phyloP scores from a whole-genome alignment of 305 asterid genomes.

The Withania somnifera region DNA sequence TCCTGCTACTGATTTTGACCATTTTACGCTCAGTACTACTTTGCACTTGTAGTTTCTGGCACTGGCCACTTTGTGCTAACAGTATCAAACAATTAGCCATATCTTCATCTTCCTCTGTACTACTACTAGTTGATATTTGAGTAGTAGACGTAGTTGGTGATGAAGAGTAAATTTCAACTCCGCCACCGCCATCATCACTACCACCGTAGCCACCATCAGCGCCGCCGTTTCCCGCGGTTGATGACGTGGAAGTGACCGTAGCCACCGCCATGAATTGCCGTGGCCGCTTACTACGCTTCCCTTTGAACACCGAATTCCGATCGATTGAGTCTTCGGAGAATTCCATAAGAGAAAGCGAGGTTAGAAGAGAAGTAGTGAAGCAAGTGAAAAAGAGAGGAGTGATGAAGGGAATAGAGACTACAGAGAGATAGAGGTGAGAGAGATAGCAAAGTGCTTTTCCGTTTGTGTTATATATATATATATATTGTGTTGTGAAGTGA shows the following conservation, averaged over 20 bases:
- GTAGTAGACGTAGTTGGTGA: constrained; percentile 25
- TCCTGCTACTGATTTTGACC: constrained; percentile 26
- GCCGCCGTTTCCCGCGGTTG: constrained; percentile 23
- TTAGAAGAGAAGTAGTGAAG: not conserved
- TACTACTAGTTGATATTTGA: constrained; percentile 27
- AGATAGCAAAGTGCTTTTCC: constrained; percentile 20
- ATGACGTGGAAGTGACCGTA: constrained; percentile 25
- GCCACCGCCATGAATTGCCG: constrained; percentile 19
- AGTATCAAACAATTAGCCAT: constrained; percentile 81
- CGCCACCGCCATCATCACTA: too few relatives aligned
- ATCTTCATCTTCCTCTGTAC: constrained; percentile 59
- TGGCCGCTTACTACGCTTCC: constrained; percentile 56
- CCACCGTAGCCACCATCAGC: not conserved
- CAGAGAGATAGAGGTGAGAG: too few relatives aligned
- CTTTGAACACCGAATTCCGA: constrained; percentile 31
- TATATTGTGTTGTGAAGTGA: constrained; percentile 6
- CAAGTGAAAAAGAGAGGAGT: constrained; percentile 16
- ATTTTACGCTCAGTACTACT: not conserved
- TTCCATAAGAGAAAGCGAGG: constrained; percentile 4
- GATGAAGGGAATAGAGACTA: constrained; percentile 25
- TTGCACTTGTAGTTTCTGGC: not conserved
- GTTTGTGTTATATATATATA: not conserved
- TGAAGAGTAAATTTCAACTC: not conserved
- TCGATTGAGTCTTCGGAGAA: constrained; percentile 19
- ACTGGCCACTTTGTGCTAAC: constrained; percentile 29